Evolutionary conservation across 306 rosid species (phyloP), one percentile per base, ranked within the genome.

Genomic region (Gillenia trifoliata): DNA sequence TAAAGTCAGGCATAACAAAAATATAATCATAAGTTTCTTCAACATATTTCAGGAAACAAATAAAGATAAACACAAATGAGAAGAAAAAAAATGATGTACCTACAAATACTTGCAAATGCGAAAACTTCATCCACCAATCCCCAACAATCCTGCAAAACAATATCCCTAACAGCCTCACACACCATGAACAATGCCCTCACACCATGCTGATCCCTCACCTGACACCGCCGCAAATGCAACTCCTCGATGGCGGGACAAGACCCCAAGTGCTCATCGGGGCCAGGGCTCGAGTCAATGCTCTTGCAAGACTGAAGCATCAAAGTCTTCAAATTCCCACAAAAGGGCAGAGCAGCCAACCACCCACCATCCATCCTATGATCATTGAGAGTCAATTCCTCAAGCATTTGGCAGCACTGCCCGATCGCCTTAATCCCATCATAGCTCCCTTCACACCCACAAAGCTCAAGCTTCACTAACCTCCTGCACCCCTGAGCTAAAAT

Each of bases 311-410:
- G 76, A 68, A 93, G 77, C 80, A 65, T 89, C 77, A 93, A 69
- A 40, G 96, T 90, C 83, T 90, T 93, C 88, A 93, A 85, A 79
- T 93, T 93, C 62, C 80, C 90, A 66, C 98, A 93, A 62, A 66
- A 93, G 3, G 88, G 70, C 40, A 93, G 70, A 38, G 88, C 96
- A 1, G 95, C 90, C 57, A 90, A 76, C 98, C 98, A 93, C 30
- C 98, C 98, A 22, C 83, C 91, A 30, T 93, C 98, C 98, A 93
- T 90, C 74, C 89, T 87, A 68, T 90, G 96, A 77, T 90, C 92
- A 49, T 75, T 78, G 26, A 90, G 19, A 2, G 86, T 84, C 86
- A 93, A 70, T 31, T 93, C 98, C 86, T 93, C 98, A 71, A 93
- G 77, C 98, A 93, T 93, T 73, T 79, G 85, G 77, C 98, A 93